Conservation (phyloP, 1,284 basidiomycete genomes). For the Fomitiporia mediterranea region DNA sequence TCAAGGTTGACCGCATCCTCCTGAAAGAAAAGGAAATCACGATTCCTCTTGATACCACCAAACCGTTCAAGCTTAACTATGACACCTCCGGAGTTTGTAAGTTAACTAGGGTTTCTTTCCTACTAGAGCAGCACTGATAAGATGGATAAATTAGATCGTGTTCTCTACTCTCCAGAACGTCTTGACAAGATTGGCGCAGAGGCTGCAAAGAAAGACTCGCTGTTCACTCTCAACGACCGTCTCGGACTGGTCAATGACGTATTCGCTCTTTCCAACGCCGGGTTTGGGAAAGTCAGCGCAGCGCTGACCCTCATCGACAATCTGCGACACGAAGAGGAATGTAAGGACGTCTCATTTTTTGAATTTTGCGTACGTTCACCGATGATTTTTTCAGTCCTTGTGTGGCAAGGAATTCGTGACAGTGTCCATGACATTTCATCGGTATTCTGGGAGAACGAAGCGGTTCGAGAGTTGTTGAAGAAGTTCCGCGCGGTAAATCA, state of each 20-base stretch:
- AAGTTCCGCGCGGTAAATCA: conserved; percentile 55
- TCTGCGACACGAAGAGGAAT: conserved; percentile 71
- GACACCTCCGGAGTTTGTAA: conserved; percentile 86
- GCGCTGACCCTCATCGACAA: conserved; percentile 69
- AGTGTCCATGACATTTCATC: conserved; percentile 55
- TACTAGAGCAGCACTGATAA: background rate
- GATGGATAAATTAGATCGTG: conserved; percentile 59
- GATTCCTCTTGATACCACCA: conserved; percentile 65
- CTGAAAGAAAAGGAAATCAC: conserved; percentile 68
- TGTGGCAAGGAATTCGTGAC: conserved; percentile 65
- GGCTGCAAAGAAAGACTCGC: conserved; percentile 59
- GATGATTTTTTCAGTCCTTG: conserved; percentile 45
- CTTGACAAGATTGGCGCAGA: conserved; percentile 77
- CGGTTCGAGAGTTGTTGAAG: conserved; percentile 57
- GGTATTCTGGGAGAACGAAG: conserved; percentile 84
- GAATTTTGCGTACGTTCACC: background rate
- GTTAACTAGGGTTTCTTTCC: conserved; percentile 29
- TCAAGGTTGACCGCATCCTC: conserved; percentile 60
- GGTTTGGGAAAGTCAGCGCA: conserved; percentile 72
- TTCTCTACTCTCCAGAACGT: conserved; percentile 81
- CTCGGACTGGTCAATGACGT: conserved; percentile 84
- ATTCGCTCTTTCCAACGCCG: conserved; percentile 77
- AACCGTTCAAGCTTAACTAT: conserved; percentile 84
- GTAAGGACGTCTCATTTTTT: conserved; percentile 37
- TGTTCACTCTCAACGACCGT: conserved; percentile 81